phyloP scores from a whole-genome alignment of 139 green algal species.

The Micractinium conductrix region DNA sequence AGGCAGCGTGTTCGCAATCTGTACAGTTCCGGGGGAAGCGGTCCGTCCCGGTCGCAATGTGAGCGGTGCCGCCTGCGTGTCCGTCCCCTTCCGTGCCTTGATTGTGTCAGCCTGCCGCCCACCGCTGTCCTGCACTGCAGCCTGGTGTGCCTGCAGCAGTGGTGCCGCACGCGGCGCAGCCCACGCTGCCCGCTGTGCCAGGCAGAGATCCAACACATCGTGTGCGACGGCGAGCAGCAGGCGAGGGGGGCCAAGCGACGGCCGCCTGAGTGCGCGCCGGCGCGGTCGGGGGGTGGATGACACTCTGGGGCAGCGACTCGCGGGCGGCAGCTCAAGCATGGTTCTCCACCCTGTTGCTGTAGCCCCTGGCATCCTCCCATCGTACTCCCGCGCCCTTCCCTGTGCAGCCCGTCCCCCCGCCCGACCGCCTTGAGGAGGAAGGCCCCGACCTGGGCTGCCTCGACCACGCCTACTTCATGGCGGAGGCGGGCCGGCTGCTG shows the following conservation, averaged over 20 bases:
- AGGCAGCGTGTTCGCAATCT: too few species aligned
- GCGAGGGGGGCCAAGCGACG: not conserved
- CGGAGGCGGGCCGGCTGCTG: constrained; percentile 16
- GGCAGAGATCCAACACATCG: constrained; percentile 3
- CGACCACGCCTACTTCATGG: constrained; percentile 18
- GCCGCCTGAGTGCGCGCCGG: not conserved
- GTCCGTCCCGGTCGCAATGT: too few species aligned
- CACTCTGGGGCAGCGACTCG: not conserved
- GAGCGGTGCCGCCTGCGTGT: not conserved
- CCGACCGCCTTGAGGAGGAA: constrained; percentile 9
- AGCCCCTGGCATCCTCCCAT: not conserved
- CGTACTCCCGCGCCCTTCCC: not conserved
- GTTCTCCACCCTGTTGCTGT: not conserved
- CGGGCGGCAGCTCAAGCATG: not conserved
- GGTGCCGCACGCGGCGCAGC: constrained; percentile 20
- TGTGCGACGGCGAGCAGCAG: constrained; percentile 3
- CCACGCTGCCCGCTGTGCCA: constrained; percentile 27
- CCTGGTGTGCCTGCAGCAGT: constrained; percentile 18
- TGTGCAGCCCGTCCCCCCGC: not conserved
- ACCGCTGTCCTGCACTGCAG: not conserved
- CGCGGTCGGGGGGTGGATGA: too few species aligned
- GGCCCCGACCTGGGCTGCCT: constrained; percentile 21
- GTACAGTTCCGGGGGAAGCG: too few species aligned
- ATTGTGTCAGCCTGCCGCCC: not conserved
- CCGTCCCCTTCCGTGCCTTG: not conserved